phyloP scores from a whole-genome alignment of 1,139 yeast species.

The Protomyces gravidus region DNA sequence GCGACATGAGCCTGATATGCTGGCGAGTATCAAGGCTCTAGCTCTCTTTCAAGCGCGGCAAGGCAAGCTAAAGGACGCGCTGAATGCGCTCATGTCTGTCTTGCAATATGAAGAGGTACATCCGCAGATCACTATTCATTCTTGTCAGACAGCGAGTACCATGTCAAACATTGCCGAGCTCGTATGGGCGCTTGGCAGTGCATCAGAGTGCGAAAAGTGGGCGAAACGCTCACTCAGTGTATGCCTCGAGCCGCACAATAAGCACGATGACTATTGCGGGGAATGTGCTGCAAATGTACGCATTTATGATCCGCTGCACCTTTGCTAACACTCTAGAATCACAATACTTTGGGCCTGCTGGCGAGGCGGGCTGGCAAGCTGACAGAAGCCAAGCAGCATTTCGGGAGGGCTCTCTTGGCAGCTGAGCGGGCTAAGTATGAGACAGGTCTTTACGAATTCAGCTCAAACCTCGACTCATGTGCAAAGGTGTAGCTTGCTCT shows the following conservation, averaged over 20 bases:
- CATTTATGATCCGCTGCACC: neutral
- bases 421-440: constrained; percentile 21
- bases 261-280: constrained; percentile 4
- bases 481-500: neutral
- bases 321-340: neutral
- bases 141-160: constrained; percentile 20
- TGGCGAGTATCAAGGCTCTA: constrained; percentile 13
- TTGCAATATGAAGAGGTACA: constrained; percentile 12
- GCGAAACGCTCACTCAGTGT: constrained; percentile 5
- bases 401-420: constrained; percentile 7
- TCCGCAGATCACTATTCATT: constrained; percentile 5
- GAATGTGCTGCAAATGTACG: constrained; percentile 20
- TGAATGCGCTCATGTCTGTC: constrained; percentile 9
- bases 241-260: constrained; percentile 9
- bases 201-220: constrained; percentile 17
- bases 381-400: constrained; percentile 3
- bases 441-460: constrained; percentile 5
- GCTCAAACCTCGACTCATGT: constrained; percentile 13
- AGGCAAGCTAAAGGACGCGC: constrained; percentile 11
- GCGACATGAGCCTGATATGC: constrained; percentile 7
- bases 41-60: constrained; percentile 13
- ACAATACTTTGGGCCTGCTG: constrained; percentile 16
- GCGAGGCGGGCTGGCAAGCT: constrained; percentile 2
- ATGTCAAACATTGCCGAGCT: constrained; percentile 25
- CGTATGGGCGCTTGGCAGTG: constrained; percentile 21